Percentiles rank a stretch among this genome's conserved stretches.
Evolutionary conservation across 208 protist genomes (phyloP).

Genomic region (Baffinella frigidus): DNA sequence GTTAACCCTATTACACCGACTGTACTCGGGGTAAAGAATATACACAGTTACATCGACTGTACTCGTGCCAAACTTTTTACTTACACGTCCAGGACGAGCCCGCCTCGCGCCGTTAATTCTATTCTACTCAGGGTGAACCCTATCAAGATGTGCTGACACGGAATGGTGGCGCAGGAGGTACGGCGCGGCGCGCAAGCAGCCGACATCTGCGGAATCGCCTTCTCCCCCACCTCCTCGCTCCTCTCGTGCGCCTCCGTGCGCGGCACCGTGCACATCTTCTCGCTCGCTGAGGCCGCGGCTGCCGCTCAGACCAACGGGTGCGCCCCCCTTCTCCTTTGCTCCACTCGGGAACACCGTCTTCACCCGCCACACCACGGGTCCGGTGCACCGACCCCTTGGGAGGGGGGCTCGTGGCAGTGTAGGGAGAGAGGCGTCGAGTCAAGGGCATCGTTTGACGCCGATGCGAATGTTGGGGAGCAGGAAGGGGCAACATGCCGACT

Average conservation of each 20-base stretch:
- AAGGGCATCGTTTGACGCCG: too few species aligned
- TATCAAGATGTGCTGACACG: neutral
- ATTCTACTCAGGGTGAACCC: neutral
- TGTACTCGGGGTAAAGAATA: too few species aligned
- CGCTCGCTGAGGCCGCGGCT: neutral
- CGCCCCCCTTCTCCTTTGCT: too few species aligned
- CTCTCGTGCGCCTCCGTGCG: constrained; percentile 38
- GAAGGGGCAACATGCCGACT: too few species aligned
- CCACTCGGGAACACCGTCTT: too few species aligned
- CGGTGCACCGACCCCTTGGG: too few species aligned
- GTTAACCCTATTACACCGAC: neutral
- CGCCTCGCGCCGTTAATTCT: neutral
- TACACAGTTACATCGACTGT: too few species aligned
- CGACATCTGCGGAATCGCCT: constrained; percentile 16
- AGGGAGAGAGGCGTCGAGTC: too few species aligned
- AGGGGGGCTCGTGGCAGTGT: too few species aligned
- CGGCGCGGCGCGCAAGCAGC: constrained; percentile 7
- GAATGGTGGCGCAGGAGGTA: constrained; percentile 16
- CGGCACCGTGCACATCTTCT: constrained; percentile 44
- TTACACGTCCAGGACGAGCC: neutral
- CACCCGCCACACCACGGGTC: too few species aligned
- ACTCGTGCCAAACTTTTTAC: neutral
- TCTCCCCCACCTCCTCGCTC: constrained; percentile 29
- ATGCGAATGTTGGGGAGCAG: too few species aligned
- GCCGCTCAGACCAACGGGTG: too few species aligned